phyloP scores from a whole-genome alignment of 345 rosid genomes.

The Ceriops decandra region DNA sequence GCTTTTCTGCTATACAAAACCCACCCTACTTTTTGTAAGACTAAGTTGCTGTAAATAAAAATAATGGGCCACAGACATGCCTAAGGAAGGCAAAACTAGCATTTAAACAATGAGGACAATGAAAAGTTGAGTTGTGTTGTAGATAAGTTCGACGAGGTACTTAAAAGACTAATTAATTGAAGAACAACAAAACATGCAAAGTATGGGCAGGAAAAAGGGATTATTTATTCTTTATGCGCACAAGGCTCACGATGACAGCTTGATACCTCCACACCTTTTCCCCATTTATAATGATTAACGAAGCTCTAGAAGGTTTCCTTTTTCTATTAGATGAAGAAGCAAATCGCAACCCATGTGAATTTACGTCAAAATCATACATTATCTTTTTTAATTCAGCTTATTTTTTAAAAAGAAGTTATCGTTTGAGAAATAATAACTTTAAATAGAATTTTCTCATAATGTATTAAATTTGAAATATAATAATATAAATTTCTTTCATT shows the following conservation, averaged over 20 bases:
- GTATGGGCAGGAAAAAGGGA: conserved; percentile 4
- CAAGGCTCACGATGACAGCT: neutral
- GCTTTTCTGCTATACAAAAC: neutral
- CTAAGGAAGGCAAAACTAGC: conserved; percentile 2
- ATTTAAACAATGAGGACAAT: neutral
- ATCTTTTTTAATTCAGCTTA: too few relatives aligned
- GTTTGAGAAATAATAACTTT: too few relatives aligned
- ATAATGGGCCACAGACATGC: neutral
- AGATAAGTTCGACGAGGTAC: conserved; percentile 19
- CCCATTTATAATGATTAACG: conserved; percentile 1
- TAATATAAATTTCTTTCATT: too few relatives aligned
- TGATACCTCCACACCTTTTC: conserved; percentile 10
- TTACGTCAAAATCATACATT: too few relatives aligned
- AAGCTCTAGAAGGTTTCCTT: neutral
- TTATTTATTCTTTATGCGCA: conserved; percentile 12
- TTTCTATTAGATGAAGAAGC: too few relatives aligned
- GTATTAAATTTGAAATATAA: too few relatives aligned
- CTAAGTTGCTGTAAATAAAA: neutral
- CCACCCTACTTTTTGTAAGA: neutral
- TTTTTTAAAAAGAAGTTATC: too few relatives aligned
- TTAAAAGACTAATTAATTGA: neutral
- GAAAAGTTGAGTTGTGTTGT: conserved; percentile 1
- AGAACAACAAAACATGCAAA: neutral
- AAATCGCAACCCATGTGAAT: too few relatives aligned
- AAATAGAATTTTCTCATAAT: too few relatives aligned